Evolutionary conservation across 768 basidiomycete genomes (phyloP).

Genomic region (Russula emetica): DNA sequence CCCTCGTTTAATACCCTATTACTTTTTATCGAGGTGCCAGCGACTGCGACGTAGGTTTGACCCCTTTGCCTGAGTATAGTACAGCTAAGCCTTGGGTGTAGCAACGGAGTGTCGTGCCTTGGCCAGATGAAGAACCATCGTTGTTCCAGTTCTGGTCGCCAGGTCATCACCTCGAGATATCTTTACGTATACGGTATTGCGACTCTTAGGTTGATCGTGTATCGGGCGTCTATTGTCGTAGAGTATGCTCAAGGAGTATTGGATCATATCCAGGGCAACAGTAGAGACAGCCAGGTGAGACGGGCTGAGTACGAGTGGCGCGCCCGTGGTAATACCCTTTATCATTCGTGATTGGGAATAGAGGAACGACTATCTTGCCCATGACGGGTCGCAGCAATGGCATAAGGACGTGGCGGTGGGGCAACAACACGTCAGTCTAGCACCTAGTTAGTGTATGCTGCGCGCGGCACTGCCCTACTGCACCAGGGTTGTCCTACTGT

Average conservation of each 20-base stretch:
- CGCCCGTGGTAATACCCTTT: too few relatives aligned
- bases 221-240: not conserved
- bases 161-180: too few relatives aligned
- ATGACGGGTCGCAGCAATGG: too few relatives aligned
- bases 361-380: too few relatives aligned
- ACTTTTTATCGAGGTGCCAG: not conserved
- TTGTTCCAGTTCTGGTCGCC: too few relatives aligned
- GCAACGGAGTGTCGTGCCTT: not conserved
- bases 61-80: too few relatives aligned
- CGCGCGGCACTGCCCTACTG: not conserved
- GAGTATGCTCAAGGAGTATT: not conserved
- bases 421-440: not conserved
- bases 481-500: not conserved
- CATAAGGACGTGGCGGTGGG: too few relatives aligned
- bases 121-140: not conserved
- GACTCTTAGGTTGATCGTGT: not conserved
- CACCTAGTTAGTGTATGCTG: not conserved
- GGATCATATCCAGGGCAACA: not conserved
- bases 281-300: too few relatives aligned
- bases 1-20: constrained; percentile 11
- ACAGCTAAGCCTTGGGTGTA: not conserved
- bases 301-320: too few relatives aligned
- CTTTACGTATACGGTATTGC: too few relatives aligned
- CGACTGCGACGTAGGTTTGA: not conserved
- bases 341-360: too few relatives aligned